phyloP scores from a whole-genome alignment of 208 protist species.

The Acanthamoeba sp. region DNA sequence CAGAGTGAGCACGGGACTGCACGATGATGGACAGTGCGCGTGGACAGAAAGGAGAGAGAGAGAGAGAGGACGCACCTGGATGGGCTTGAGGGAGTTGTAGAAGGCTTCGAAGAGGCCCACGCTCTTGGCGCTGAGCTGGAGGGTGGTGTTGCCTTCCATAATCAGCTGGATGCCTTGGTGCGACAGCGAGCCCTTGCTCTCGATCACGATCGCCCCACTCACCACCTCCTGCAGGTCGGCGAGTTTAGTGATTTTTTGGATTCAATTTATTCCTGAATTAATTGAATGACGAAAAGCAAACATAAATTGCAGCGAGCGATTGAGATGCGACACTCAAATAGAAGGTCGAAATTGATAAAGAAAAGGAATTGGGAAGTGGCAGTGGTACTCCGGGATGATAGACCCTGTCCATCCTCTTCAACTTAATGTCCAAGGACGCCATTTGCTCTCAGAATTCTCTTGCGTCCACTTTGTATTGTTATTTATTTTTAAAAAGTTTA shows the following conservation, averaged over 20 bases:
- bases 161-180: slow-evolving; percentile 88
- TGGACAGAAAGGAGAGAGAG: neutral
- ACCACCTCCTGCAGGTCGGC: slow-evolving; percentile 83
- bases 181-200: slow-evolving; percentile 80
- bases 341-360: too few species aligned
- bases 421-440: slow-evolving; percentile 75
- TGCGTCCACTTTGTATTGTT: neutral
- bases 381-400: slow-evolving; percentile 78
- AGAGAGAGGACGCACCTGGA: slow-evolving; percentile 73
- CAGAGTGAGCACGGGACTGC: too few species aligned
- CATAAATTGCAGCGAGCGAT: too few species aligned
- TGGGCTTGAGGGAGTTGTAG: slow-evolving; percentile 90
- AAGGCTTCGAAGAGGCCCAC: slow-evolving; percentile 90
- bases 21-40: slow-evolving; percentile 73
- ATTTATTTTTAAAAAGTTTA: neutral
- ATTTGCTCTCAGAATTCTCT: neutral
- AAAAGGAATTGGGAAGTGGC: neutral
- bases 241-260: too few species aligned
- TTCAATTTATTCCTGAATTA: too few species aligned
- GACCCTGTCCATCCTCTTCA: slow-evolving; percentile 81
- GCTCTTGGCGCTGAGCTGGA: slow-evolving; percentile 87
- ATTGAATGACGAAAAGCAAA: neutral
- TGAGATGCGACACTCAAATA: too few species aligned
- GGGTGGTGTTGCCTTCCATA: slow-evolving; percentile 85
- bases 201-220: slow-evolving; percentile 87